These are phyloP conservation scores for Galeopsis tetrahit DNA, from an alignment of 257 asterid species.

Conservation along the genomic window DNA sequence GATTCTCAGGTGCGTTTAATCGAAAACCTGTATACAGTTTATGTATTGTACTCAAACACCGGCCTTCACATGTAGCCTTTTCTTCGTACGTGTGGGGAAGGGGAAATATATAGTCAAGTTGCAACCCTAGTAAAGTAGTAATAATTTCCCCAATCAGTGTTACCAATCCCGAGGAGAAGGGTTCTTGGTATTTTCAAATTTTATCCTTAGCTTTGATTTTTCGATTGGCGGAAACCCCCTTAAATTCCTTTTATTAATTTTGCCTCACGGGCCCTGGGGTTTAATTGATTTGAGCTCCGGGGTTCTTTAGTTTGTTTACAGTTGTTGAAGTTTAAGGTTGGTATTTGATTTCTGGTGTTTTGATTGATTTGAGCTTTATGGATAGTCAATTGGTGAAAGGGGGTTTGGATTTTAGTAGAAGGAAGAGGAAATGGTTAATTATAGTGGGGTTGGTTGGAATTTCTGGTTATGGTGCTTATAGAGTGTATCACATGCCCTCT, in stretches of 20 bases:
- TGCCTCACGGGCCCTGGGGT: constrained; percentile 33
- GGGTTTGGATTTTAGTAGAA: constrained; percentile 55
- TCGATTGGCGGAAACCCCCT: constrained; percentile 23
- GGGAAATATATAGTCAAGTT: constrained; percentile 29
- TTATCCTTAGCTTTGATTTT: constrained; percentile 21
- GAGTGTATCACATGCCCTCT: constrained; percentile 69
- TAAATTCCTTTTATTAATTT: background rate
- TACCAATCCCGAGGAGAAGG: constrained; percentile 45
- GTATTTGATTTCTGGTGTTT: constrained; percentile 25
- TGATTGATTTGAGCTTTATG: constrained; percentile 45
- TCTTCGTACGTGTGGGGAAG: constrained; percentile 12
- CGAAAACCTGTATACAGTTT: constrained; percentile 20
- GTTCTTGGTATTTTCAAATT: constrained; percentile 45
- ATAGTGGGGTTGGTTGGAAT: constrained; percentile 68
- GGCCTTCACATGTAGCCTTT: background rate
- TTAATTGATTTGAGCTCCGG: constrained; percentile 39
- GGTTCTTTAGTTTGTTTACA: constrained; percentile 29
- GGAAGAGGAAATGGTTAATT: constrained; percentile 79
- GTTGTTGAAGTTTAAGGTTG: constrained; percentile 11
- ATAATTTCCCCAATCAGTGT: constrained; percentile 31
- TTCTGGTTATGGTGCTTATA: constrained; percentile 80
- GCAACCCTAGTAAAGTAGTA: constrained; percentile 29
- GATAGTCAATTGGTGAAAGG: constrained; percentile 59
- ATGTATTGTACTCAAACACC: background rate
- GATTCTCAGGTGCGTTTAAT: constrained; percentile 40